Conservation (phyloP, 441 rosid species). For the Erodium chrysanthum region DNA sequence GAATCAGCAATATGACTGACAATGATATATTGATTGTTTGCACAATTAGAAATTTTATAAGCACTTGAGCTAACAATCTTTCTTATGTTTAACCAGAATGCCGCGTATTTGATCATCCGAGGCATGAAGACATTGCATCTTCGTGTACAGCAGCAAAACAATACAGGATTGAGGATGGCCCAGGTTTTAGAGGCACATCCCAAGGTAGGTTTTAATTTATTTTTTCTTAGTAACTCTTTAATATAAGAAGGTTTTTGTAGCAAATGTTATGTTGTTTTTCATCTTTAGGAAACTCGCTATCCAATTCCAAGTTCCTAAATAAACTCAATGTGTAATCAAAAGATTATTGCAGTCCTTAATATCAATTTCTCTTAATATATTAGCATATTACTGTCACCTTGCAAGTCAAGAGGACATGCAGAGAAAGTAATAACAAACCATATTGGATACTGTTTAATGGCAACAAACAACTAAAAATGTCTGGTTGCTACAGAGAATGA, state of each 20-base stretch:
- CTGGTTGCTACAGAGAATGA: too few relatives aligned
- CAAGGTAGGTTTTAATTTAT: background rate
- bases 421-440: background rate
- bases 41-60: background rate
- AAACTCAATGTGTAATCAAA: background rate
- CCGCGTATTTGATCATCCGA: constrained; percentile 79
- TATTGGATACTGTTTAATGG: background rate
- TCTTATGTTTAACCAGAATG: constrained; percentile 39
- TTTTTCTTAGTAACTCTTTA: background rate
- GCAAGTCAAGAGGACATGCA: background rate
- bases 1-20: constrained; percentile 17
- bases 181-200: constrained; percentile 78
- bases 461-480: background rate
- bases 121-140: constrained; percentile 99
- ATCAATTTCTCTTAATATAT: background rate
- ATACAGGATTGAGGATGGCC: constrained; percentile 89
- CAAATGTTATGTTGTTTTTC: background rate
- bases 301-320: background rate
- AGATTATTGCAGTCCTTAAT: background rate
- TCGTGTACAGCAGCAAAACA: constrained; percentile 94
- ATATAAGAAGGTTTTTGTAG: background rate
- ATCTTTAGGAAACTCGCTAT: background rate
- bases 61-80: background rate
- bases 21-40: background rate
- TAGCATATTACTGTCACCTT: background rate